Evolutionary conservation across 352 stramenopile species (phyloP).

Genomic region (Phytophthora rubi): DNA sequence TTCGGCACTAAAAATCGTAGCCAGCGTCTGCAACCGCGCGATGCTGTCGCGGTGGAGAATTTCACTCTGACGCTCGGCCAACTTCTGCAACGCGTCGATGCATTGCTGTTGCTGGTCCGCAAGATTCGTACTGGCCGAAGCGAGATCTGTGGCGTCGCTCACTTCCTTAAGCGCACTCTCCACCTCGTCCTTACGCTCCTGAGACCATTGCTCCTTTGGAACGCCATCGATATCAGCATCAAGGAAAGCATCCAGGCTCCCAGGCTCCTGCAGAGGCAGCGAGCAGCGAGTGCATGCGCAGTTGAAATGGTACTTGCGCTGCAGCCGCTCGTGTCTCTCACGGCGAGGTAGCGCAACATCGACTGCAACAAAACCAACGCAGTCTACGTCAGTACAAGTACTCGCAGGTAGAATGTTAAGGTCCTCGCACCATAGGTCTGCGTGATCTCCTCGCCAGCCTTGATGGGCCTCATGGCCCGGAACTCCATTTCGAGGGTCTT

Average conservation of each 20-base stretch:
- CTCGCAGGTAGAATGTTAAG: not conserved
- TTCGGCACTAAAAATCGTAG: slow-evolving; percentile 61
- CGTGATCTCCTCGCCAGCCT: slow-evolving; percentile 59
- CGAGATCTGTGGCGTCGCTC: slow-evolving; percentile 17
- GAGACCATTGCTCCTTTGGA: slow-evolving; percentile 43
- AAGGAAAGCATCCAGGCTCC: slow-evolving; percentile 49
- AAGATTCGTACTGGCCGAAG: slow-evolving; percentile 5
- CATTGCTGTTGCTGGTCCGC: slow-evolving; percentile 30
- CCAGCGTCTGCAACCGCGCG: slow-evolving; percentile 49
- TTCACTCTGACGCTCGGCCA: slow-evolving; percentile 34
- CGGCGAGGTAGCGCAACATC: slow-evolving; percentile 60
- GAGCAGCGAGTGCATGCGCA: slow-evolving; percentile 63
- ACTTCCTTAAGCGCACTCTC: slow-evolving; percentile 31
- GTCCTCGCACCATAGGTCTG: slow-evolving; percentile 62
- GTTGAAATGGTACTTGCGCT: slow-evolving; percentile 68
- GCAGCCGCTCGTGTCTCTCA: slow-evolving; percentile 51
- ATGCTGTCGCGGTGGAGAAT: slow-evolving; percentile 56
- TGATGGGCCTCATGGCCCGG: slow-evolving; percentile 59
- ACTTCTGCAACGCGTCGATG: slow-evolving; percentile 32
- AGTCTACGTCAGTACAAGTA: slow-evolving; percentile 4
- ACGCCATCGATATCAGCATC: slow-evolving; percentile 59
- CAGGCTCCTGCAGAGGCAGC: slow-evolving; percentile 31
- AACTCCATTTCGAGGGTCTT: slow-evolving; percentile 57
- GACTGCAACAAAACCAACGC: slow-evolving; percentile 37
- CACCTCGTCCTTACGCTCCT: slow-evolving; percentile 37